A percentile compares a stretch with the other conserved stretches of the same genome.
phyloP scores from a whole-genome alignment of 2,329 filamentous ascomycete genomes.

The Xylariales sp. region DNA sequence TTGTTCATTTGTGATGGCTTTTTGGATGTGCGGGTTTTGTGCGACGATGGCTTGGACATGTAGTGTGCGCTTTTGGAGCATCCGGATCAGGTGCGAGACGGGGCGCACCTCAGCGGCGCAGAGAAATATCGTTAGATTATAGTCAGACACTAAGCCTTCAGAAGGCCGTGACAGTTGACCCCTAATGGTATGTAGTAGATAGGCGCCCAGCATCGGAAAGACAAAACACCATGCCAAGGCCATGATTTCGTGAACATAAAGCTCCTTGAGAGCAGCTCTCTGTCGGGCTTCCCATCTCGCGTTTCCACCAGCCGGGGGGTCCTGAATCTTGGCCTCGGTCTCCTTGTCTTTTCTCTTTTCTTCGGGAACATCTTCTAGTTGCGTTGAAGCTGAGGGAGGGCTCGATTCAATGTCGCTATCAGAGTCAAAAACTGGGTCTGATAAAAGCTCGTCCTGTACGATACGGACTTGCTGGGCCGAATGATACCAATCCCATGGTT shows the following conservation, averaged over 20 bases:
- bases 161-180: conserved; percentile 84
- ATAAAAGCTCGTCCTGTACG: conserved; percentile 57
- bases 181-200: conserved; percentile 83
- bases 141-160: conserved; percentile 89
- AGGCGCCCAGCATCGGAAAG: conserved; percentile 82
- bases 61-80: conserved; percentile 82
- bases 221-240: conserved; percentile 83
- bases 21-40: conserved; percentile 58
- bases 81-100: conserved; percentile 81
- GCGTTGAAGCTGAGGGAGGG: conserved; percentile 37
- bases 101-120: conserved; percentile 88
- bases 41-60: conserved; percentile 81
- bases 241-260: conserved; percentile 78
- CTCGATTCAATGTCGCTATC: conserved; percentile 56
- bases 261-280: conserved; percentile 66
- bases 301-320: not conserved
- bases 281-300: conserved; percentile 45
- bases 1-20: conserved; percentile 54
- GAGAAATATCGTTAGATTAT: conserved; percentile 91
- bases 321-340: conserved; percentile 29
- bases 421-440: conserved; percentile 58
- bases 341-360: conserved; percentile 50
- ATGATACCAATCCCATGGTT: conserved; percentile 88
- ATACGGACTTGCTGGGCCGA: conserved; percentile 73
- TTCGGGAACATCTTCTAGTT: conserved; percentile 60